Evolutionary conservation across 2,329 filamentous ascomycete species (phyloP), one percentile per base, ranked within the genome.

Genomic region (Aureobasidium lini): DNA sequence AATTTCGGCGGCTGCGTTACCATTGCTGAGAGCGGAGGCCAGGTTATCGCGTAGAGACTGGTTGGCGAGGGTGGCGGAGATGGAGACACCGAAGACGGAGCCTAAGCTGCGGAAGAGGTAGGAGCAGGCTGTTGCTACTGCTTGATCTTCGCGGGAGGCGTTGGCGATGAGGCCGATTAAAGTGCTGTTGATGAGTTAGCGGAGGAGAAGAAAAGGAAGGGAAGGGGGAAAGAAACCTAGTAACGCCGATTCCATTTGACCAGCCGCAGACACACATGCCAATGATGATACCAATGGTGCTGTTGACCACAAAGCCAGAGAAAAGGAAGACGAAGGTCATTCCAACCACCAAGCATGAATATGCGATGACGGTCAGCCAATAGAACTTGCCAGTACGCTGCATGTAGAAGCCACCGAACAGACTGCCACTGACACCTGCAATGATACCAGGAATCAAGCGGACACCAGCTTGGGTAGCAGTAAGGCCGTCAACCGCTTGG

Each of bases 71-170:
- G 87, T 88, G 1, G 87, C 84, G 53, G 82, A 82, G 60, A 89
- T 75, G n/a, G 86, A 87, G 59, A 91, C 78, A 10, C 88, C 82
- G 40, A 84, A 79, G 9, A 84, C 82, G 15, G 79, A 81, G 10
- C 84, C 89, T 0, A 92, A 77, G 1, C 86, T 87, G 40, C 89
- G 84, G 77, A 93, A 93, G 28, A 93, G 82, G 72, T 93, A 93
- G 18, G 85, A 88, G 70, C 54, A 57, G 7, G 89, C 89, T 15
- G 89, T 88, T 4, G 85, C 87, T 1, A 92, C 82, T 1, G 89
- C 88, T 62, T 88, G 84, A 64, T 92, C 88, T 44, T 83, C 78
- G 3, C 78, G 76, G 1, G 81, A 75, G 0, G 86, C 82, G 67
- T 90, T 90, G 34, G 88, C 84, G 63, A 92, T 40, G 1, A 36